These are phyloP conservation scores for Pseudoturritis turrita DNA, from an alignment of 345 rosid genomes.

Conservation along the genomic window DNA sequence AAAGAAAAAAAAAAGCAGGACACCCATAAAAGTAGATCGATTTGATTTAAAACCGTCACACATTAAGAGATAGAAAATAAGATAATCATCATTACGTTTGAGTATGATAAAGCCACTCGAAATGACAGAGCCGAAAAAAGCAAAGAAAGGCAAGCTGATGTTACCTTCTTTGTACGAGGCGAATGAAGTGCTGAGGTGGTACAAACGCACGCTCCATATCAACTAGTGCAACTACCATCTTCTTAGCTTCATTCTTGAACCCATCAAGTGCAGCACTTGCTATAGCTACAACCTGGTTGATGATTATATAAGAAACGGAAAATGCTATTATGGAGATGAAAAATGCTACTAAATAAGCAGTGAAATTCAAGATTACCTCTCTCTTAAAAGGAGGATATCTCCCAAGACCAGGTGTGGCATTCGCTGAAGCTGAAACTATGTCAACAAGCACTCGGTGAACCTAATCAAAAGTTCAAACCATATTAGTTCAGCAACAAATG, in stretches of 20 bases:
- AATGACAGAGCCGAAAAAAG: background rate
- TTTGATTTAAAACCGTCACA: background rate
- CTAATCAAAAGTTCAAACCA: constrained; percentile 32
- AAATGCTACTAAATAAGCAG: background rate
- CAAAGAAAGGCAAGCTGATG: background rate
- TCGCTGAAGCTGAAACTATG: constrained; percentile 72
- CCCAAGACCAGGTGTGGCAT: constrained; percentile 77
- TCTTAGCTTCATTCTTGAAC: constrained; percentile 72
- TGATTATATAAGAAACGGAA: background rate
- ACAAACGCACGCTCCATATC: constrained; percentile 89
- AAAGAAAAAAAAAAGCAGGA: background rate
- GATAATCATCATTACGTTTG: background rate
- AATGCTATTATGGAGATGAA: background rate
- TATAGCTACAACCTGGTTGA: constrained; percentile 57
- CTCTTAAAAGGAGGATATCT: constrained; percentile 85
- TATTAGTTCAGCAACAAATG: background rate
- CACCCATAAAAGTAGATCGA: background rate
- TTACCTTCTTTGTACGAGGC: constrained; percentile 78
- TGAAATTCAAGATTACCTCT: constrained; percentile 48
- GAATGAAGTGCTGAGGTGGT: constrained; percentile 82
- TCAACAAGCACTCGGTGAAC: constrained; percentile 72
- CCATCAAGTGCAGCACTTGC: constrained; percentile 74
- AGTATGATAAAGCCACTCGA: background rate
- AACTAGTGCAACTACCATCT: constrained; percentile 76
- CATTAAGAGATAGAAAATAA: background rate